These are phyloP conservation scores for Priceomyces castillae DNA, from an alignment of 805 yeast genomes.

Conservation along the genomic window DNA sequence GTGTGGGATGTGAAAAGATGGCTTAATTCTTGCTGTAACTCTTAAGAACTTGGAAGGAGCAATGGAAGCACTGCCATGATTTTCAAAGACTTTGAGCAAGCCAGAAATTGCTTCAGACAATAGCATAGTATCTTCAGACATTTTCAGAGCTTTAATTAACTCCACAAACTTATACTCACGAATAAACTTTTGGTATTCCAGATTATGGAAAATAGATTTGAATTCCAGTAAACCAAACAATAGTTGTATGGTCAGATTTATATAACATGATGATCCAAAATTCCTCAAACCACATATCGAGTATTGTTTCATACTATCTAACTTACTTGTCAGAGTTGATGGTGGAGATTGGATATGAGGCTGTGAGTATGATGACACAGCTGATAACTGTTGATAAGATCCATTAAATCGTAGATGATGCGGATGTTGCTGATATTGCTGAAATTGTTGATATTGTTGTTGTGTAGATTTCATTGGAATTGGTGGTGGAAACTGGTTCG, in stretches of 20 bases:
- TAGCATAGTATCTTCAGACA: conserved; percentile 18
- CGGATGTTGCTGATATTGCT: background rate
- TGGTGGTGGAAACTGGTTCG: conserved; percentile 2
- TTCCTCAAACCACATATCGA: conserved; percentile 63
- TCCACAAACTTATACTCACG: conserved; percentile 29
- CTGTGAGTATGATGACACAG: background rate
- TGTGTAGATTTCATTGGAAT: conserved; percentile 3
- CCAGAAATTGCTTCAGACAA: conserved; percentile 52
- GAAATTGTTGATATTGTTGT: conserved; percentile 2
- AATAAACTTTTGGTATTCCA: conserved; percentile 42
- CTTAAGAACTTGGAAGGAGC: conserved; percentile 65
- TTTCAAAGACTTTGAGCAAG: conserved; percentile 55
- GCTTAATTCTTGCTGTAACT: conserved; percentile 50
- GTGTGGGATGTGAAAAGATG: conserved; percentile 64
- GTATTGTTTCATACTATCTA: conserved; percentile 33
- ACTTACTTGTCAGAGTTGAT: conserved; percentile 7
- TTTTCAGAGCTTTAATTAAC: conserved; percentile 20
- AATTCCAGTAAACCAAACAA: conserved; percentile 54
- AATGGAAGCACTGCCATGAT: conserved; percentile 58
- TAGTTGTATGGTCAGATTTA: conserved; percentile 71
- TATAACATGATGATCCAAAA: conserved; percentile 72
- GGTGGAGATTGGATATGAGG: background rate
- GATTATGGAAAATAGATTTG: conserved; percentile 46
- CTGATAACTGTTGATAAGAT: background rate
- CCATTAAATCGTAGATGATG: background rate